phyloP scores from a whole-genome alignment of 192 early-diverging fungal species.

The Borealophlyctis nickersoniae region DNA sequence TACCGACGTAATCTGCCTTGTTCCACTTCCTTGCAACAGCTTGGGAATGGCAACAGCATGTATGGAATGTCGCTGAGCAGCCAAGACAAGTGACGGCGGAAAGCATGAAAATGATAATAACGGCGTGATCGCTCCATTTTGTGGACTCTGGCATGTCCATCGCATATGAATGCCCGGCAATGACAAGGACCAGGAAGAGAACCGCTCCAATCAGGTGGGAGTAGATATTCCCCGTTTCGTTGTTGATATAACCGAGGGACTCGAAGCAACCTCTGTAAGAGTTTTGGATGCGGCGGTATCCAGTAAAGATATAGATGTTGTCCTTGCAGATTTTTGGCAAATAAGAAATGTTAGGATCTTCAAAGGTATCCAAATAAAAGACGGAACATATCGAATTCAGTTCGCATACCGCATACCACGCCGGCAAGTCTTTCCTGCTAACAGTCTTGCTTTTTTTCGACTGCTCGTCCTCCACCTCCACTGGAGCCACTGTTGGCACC shows the following conservation, averaged over 20 bases:
- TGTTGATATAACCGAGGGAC: slow-evolving; percentile 81
- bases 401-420: not conserved
- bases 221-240: slow-evolving; percentile 93
- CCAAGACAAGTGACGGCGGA: slow-evolving; percentile 79
- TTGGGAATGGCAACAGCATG: slow-evolving; percentile 79
- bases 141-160: slow-evolving; percentile 40
- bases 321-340: slow-evolving; percentile 51
- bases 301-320: slow-evolving; percentile 73
- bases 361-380: not conserved
- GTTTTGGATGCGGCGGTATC: slow-evolving; percentile 77
- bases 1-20: slow-evolving; percentile 91
- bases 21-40: slow-evolving; percentile 71
- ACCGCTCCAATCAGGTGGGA: slow-evolving; percentile 75
- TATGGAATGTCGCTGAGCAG: slow-evolving; percentile 76
- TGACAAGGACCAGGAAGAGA: slow-evolving; percentile 41
- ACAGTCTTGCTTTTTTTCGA: not conserved
- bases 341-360: not conserved
- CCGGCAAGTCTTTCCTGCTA: not conserved
- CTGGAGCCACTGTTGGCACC: not conserved
- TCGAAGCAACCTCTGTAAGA: slow-evolving; percentile 74
- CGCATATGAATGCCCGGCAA: slow-evolving; percentile 42
- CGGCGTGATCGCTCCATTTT: slow-evolving; percentile 61
- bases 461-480: not conserved
- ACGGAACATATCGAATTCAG: not conserved
- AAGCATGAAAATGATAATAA: slow-evolving; percentile 72